Base-by-base conservation (phyloP, 805 yeast species). In the Huiozyma naganishii region DNA sequence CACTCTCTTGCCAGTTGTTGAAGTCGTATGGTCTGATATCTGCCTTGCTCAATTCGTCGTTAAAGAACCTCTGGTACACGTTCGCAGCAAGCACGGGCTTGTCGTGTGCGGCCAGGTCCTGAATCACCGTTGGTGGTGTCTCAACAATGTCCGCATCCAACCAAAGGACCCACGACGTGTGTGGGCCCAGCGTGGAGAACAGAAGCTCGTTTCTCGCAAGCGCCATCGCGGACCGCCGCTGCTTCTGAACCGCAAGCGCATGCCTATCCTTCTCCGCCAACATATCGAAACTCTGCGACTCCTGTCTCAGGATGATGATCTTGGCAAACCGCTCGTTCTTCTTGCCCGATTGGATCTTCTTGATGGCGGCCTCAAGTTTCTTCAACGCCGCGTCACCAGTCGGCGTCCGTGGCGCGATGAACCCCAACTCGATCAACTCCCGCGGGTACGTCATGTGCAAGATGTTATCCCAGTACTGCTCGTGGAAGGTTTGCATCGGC, bases 141-240 rank as follows among this genome's bases (percentile, higher is more conserved):
- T 92, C 99, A 32, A 89, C 74, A 37, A 92, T 81, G 65, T 92
- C 99, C 2, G 95, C 81, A 64, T 92, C 99, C 52, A 92, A 69
- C 99, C 99, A 92, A 41, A 92, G 68, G 13, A 90, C 83, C 98
- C 98, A 92, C 23, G 94, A 78, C 2, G 95, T 88, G 52, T 83
- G 76, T 17, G 97, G 95, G 4, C 88, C 83, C 39, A 92, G 68
- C 1, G 97, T 79, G 7, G 97, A 83, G 66, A 88, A 87, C 40
- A 92, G 71, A 45, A 92, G 69, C 35, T 95, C 88, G 69, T 92
- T 92, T 61, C 98, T 74, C 3, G 97, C 96, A 51, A 87, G 69
- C 2, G 97, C 95, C 97, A 92, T 90, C 57, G 80, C 79, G 5
- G 83, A 64, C 52, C 98, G 77, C 62, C 98, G 77, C 55, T 84